Conservation (phyloP, 192 early-diverging fungal species). For the Coemansia sp. region DNA sequence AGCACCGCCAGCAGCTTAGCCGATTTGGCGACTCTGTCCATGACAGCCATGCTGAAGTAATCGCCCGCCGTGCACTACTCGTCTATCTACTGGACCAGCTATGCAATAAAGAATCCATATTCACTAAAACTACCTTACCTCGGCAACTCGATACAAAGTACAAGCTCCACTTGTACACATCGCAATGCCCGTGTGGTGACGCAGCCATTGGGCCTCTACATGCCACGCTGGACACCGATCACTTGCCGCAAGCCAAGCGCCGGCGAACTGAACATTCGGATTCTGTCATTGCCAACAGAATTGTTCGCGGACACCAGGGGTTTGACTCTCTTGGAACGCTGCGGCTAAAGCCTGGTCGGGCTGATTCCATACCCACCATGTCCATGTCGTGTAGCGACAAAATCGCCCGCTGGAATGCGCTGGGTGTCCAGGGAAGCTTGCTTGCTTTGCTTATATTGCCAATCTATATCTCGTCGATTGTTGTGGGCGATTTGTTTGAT, state of each 20-base stretch:
- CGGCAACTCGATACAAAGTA: no score
- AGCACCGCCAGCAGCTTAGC: conserved; percentile 60
- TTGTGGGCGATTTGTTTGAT: conserved; percentile 72
- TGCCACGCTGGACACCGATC: neutral
- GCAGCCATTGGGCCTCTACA: conserved; percentile 20
- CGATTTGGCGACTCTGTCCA: conserved; percentile 65
- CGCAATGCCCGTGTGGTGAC: conserved; percentile 46
- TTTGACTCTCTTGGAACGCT: conserved; percentile 10
- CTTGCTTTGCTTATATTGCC: conserved; percentile 65
- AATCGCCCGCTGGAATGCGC: conserved; percentile 81
- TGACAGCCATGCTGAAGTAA: conserved; percentile 87
- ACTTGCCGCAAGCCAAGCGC: conserved; percentile 13
- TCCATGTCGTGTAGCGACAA: conserved; percentile 79
- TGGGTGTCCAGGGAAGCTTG: conserved; percentile 75
- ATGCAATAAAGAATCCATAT: neutral
- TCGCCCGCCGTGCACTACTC: conserved; percentile 77
- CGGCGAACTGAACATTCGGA: conserved; percentile 1
- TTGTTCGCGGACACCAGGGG: conserved; percentile 18
- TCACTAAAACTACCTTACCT: neutral
- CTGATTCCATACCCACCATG: conserved; percentile 44
- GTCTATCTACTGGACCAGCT: conserved; percentile 53
- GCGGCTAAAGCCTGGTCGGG: conserved; percentile 47
- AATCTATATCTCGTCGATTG: conserved; percentile 65
- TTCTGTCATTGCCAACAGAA: neutral
- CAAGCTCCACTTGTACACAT: conserved; percentile 36